Conservation (phyloP, 2,329 filamentous ascomycete genomes). For the Fusarium coffeatum region DNA sequence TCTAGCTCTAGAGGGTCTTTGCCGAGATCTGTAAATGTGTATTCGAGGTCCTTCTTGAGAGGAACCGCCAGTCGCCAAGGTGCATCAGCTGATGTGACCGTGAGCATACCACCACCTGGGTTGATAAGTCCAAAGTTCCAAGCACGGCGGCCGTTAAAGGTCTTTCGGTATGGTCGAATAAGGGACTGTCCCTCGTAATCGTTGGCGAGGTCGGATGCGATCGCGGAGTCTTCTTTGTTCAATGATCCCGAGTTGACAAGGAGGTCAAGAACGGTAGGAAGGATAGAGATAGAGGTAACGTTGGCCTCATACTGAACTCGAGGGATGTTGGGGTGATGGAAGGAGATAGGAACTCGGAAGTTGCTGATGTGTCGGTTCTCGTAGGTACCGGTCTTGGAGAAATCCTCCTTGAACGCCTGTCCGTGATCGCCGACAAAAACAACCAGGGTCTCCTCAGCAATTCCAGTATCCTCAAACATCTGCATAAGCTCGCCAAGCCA, state of each 20-base stretch:
- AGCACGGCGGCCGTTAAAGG: conserved; percentile 39
- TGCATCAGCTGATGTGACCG: conserved; percentile 49
- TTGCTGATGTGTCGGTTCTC: conserved; percentile 50
- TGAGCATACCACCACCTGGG: conserved; percentile 49
- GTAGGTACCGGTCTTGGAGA: conserved; percentile 47
- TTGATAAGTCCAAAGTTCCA: conserved; percentile 53
- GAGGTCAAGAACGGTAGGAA: conserved; percentile 51
- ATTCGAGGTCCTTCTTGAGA: conserved; percentile 48
- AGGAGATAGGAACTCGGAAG: conserved; percentile 48
- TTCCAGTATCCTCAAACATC: conserved; percentile 49
- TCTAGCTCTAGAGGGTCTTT: conserved; percentile 47
- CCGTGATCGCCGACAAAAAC: conserved; percentile 52
- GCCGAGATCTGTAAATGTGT: conserved; percentile 48
- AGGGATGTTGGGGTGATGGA: conserved; percentile 50
- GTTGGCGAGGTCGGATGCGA: conserved; percentile 44
- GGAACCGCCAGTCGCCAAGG: conserved; percentile 49
- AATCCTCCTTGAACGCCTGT: conserved; percentile 50
- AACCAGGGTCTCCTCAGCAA: conserved; percentile 50
- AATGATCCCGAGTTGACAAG: conserved; percentile 49
- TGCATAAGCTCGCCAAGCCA: conserved; percentile 50
- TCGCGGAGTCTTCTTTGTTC: conserved; percentile 34
- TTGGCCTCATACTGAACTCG: conserved; percentile 46
- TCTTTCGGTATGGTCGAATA: conserved; percentile 44
- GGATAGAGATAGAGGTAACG: conserved; percentile 48
- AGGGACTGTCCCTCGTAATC: conserved; percentile 52